Conservation (phyloP, 371 early-diverging fungal species). For the Mucor piriformis region DNA sequence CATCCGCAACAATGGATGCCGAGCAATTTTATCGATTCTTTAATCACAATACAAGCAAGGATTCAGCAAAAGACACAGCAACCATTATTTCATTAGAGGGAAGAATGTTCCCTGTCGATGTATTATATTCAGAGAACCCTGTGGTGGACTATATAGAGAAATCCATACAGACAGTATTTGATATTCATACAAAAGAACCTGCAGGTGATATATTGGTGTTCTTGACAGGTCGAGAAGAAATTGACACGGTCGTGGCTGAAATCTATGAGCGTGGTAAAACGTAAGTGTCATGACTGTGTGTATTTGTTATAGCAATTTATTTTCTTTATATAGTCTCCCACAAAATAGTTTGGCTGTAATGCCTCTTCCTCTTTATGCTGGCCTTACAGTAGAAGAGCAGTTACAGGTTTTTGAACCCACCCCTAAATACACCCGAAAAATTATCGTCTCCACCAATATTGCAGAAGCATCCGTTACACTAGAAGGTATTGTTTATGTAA, state of each 20-base stretch:
- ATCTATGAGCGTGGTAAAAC: constrained; percentile 55
- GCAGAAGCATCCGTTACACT: constrained; percentile 90
- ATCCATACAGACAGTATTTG: constrained; percentile 64
- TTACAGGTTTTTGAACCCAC: constrained; percentile 69
- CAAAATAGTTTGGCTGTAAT: constrained; percentile 51
- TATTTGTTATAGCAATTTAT: no score
- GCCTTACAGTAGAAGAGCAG: constrained; percentile 71
- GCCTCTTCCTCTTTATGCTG: constrained; percentile 78
- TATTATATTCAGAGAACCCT: constrained; percentile 63
- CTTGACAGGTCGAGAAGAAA: constrained; percentile 85
- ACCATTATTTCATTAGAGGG: constrained; percentile 74
- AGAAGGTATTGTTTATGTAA: constrained; percentile 82
- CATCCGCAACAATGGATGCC: constrained; percentile 81
- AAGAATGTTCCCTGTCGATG: constrained; percentile 72
- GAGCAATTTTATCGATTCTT: constrained; percentile 70
- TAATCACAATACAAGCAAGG: constrained; percentile 42
- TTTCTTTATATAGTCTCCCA: constrained; percentile 41
- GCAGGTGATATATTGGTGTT: constrained; percentile 85
- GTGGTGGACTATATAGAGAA: constrained; percentile 64
- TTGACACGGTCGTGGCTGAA: constrained; percentile 66
- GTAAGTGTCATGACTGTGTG: constrained; percentile 28
- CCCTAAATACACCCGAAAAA: constrained; percentile 69
- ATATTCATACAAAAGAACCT: constrained; percentile 67
- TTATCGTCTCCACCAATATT: constrained; percentile 81
- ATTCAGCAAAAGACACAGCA: constrained; percentile 52